Percentiles rank a stretch among this genome's conserved stretches.
Conservation (phyloP, 495 filamentous ascomycete genomes). For the Rhypophila decipiens region DNA sequence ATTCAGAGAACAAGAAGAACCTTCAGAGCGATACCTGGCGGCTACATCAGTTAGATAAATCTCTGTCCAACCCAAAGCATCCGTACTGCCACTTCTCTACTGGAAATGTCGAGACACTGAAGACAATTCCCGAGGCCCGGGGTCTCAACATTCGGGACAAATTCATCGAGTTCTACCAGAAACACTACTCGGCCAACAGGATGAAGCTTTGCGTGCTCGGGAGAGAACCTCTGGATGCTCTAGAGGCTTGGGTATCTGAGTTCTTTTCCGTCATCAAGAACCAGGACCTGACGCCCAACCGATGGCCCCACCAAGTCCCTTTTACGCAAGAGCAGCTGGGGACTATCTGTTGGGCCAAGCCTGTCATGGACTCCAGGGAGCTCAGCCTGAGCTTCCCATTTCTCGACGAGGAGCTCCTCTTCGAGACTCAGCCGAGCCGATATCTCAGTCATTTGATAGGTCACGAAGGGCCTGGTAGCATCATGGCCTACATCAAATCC, state of each 20-base stretch:
- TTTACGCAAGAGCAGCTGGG: conserved; percentile 62
- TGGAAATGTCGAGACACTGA: conserved; percentile 83
- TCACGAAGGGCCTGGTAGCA: conserved; percentile 94
- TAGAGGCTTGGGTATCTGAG: conserved; percentile 84
- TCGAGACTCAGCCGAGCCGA: conserved; percentile 75
- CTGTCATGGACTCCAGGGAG: conserved; percentile 86
- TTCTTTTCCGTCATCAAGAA: conserved; percentile 79
- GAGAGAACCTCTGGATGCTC: conserved; percentile 76
- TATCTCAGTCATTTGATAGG: conserved; percentile 93
- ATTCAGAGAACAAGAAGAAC: conserved; percentile 99
- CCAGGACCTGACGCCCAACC: conserved; percentile 73
- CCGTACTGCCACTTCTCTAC: conserved; percentile 97
- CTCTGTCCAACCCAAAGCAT: conserved; percentile 80
- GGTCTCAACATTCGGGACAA: conserved; percentile 86
- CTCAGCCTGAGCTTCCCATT: conserved; percentile 87
- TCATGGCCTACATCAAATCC: conserved; percentile 88
- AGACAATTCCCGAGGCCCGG: conserved; percentile 70
- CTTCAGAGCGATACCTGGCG: conserved; percentile 94
- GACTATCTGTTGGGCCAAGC: conserved; percentile 86
- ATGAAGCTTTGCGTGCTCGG: conserved; percentile 95
- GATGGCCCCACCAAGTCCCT: conserved; percentile 71
- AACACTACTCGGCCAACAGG: conserved; percentile 88
- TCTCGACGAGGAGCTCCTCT: conserved; percentile 78
- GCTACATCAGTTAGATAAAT: conserved; percentile 85
- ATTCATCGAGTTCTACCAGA: conserved; percentile 89